Evolutionary conservation across 306 rosid genomes (phyloP), one percentile per base, ranked within the genome.

Genomic region (Herpetospermum pedunculosum): DNA sequence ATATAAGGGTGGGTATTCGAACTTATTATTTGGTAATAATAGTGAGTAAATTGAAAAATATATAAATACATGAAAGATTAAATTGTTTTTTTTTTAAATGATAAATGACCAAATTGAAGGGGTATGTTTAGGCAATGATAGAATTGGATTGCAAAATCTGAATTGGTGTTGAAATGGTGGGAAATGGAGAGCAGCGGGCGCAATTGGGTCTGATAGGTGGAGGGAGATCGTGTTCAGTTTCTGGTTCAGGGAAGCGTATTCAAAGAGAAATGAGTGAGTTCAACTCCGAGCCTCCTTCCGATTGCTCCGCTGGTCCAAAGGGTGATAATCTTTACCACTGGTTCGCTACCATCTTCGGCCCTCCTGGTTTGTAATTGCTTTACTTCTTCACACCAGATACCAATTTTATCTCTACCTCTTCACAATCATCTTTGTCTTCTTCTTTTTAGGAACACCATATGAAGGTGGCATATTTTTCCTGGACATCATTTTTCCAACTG

Each of bases 241-340:
- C 98, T 0, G 89, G 97, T 1, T 88, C 98, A 0, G 98, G 97
- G 35, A 92, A 84, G 87, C 80, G 98, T 73, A 90, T 93, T 52
- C 98, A 87, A 69, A 86, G 87, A 34, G 98, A 93, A 76, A 90
- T 93, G 98, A 80, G 63, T 32, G 97, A 90, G 77, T 90, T 93
- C 50, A 83, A 87, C 86, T 70, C 52, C 53, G 92, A 90, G 54
- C 92, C 96, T 49, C 96, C 98, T 80, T 85, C 90, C 8, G 78
- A 85, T 43, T 93, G 89, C 83, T 88, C 92, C 30, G 98, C 97
- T 30, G 97, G 98, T 5, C 97, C 98, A 25, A 93, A 90, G 81
- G 98, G 98, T 16, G 98, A 93, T 80, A 93, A 93, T 74, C 92
- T 93, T 74, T 93, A 90, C 75, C 90, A 93, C 68, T 93, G 98